Evolutionary conservation across 371 early-diverging fungal genomes (phyloP), one percentile per base, ranked within the genome.

Genomic region (Mucor irregularis): DNA sequence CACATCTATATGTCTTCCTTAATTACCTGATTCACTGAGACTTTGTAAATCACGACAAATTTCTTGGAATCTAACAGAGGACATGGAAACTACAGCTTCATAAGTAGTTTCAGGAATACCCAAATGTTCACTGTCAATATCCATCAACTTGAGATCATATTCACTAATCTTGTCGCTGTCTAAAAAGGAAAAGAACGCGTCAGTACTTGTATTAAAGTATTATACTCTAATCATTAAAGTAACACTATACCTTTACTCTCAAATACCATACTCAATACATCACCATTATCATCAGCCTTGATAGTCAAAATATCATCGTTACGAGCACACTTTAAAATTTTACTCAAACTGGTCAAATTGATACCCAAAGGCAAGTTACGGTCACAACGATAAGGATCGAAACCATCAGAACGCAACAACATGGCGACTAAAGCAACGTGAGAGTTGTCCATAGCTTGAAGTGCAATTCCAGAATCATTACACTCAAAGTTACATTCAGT

Each of bases 391-490:
- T 90, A 99, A 56, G 93, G 93, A 61, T 94, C 93, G 71, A 99
- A 99, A 14, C 93, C 95, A 45, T 91, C 88, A 33, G 89, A 74
- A 51, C 93, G 86, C 40, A 98, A 79, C 61, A 95, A 75, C 57
- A 98, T 85, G 25, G 95, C 83, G 8, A 95, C 95, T 49, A 99
- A 85, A 19, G 97, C 96, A 14, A 99, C 96, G 77, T 99, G 98
- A 34, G 96, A 90, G 81, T 89, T 93, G 79, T 99, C 99, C 98
- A 99, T 99, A 49, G 97, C 96, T 82, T 99, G 99, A n/a, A 99
- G 84, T 26, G 91, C 85, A 58, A 99, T 92, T 61, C 99, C 99
- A 35, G 89, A 80, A 61, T 97, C 96, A 46, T 85, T 91, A 77
- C 97, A 97, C 71, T 99, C 98, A 81, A 98, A 95, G 86, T 99